A percentile compares a stretch with the other conserved stretches of the same genome.
Evolutionary conservation across 441 rosid genomes (phyloP).

Genomic region (Mallotus repandus): DNA sequence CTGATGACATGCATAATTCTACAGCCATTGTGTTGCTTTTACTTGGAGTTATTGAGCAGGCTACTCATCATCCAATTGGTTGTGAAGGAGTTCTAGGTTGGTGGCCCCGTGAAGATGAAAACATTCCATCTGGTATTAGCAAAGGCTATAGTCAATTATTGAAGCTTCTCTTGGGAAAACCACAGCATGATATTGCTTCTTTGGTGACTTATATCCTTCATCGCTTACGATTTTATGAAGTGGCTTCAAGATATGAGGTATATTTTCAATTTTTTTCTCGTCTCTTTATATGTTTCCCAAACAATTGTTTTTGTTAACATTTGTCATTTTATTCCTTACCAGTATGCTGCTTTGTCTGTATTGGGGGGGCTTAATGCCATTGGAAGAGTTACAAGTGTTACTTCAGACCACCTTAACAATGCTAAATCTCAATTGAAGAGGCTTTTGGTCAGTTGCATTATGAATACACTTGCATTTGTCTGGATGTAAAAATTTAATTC

Average conservation of each 20-base stretch:
- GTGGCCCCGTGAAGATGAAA: conserved; percentile 96
- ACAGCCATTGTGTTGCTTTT: conserved; percentile 52
- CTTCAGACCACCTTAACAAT: conserved; percentile 47
- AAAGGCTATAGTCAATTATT: conserved; percentile 76
- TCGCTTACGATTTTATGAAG: conserved; percentile 89
- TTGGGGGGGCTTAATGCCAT: conserved; percentile 56
- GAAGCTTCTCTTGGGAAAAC: conserved; percentile 76
- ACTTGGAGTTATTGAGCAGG: conserved; percentile 90
- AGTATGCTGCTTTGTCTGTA: conserved; percentile 71
- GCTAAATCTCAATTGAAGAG: conserved; percentile 75
- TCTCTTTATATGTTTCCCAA: conserved; percentile 15
- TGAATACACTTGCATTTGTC: conserved; percentile 18
- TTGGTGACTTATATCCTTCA: conserved; percentile 74
- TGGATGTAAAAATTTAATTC: conserved; percentile 23
- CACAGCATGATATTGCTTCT: conserved; percentile 81
- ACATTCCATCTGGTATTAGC: conserved; percentile 68
- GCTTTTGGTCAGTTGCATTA: conserved; percentile 65
- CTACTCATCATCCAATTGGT: conserved; percentile 85
- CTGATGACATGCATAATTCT: conserved; percentile 50
- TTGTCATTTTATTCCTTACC: conserved; percentile 36
- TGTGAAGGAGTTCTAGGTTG: conserved; percentile 95
- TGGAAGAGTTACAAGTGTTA: conserved; percentile 37
- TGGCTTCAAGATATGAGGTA: conserved; percentile 92
- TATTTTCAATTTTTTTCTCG: conserved; percentile 18
- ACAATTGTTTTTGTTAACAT: conserved; percentile 13